These are phyloP conservation scores for Penicillium steckii DNA, from an alignment of 495 filamentous ascomycete species.

Conservation along the genomic window DNA sequence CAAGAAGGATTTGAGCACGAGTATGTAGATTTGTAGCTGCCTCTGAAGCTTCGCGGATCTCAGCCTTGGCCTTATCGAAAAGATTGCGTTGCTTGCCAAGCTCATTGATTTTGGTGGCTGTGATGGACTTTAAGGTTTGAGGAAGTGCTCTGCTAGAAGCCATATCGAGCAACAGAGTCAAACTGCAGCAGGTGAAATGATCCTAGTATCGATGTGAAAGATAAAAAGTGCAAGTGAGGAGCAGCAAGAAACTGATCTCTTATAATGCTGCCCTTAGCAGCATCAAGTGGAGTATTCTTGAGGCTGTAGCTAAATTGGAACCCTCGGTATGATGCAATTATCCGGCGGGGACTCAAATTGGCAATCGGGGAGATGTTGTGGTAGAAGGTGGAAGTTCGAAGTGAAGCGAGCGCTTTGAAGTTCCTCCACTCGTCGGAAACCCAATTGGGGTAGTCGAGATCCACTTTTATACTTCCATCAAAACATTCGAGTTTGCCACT, in stretches of 20 bases:
- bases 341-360: not conserved
- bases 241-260: not conserved
- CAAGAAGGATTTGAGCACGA: slow-evolving; percentile 32
- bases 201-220: not conserved
- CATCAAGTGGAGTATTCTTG: not conserved
- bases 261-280: not conserved
- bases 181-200: not conserved
- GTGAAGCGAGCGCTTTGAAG: not conserved
- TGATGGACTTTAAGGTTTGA: slow-evolving; percentile 64
- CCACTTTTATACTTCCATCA: not conserved
- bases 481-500: too few relatives aligned
- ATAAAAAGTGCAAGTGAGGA: not conserved
- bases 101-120: slow-evolving; percentile 60
- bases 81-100: slow-evolving; percentile 56
- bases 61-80: slow-evolving; percentile 44
- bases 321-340: not conserved
- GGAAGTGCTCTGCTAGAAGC: slow-evolving; percentile 45
- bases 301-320: not conserved
- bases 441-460: not conserved
- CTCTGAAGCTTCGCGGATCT: slow-evolving; percentile 30
- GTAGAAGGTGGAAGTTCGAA: not conserved
- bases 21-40: slow-evolving; percentile 25
- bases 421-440: not conserved
- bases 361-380: not conserved
- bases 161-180: slow-evolving; percentile 14